Base-by-base conservation (phyloP, 2,329 filamentous ascomycete species). In the Diaporthe nobilis region DNA sequence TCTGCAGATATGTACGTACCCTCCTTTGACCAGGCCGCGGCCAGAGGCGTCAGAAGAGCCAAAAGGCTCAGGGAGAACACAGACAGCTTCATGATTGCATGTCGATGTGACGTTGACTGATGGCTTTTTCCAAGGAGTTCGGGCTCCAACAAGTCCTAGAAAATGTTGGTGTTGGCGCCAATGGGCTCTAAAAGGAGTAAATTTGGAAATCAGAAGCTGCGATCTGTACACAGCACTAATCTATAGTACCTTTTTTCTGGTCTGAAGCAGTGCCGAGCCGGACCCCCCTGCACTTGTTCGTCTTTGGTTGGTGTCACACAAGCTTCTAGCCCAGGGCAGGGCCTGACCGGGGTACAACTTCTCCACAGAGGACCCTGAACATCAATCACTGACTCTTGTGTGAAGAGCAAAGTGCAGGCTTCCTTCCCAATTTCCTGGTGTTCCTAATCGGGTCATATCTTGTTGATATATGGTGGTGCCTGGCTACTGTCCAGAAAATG, bases 1-100 rank as follows among this genome's bases (percentile, higher is more conserved):
- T n/a, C 28, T 39, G 42, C n/a, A 67, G n/a, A 31, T 42, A 15
- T 55, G 58, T 67, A 83, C 87, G 80, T 85, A 94, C 94, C 94
- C 90, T 98, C 95, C 85, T 97, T 97, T 75, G 91, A 92, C 95
- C 95, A 98, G 63, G 94, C 94, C 68, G 92, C 90, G 76, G 90
- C 90, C 77, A 96, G 85, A 53, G 92, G 89, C 76, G 90, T 90
- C 79, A 95, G 85, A 80, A 93, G 85, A 86, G 91, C 91, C 84
- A 94, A 85, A 76, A 96, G 89, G 84, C 94, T 88, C 79, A 96
- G 81, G 72, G 93, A 89, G 80, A 94, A 86, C 79, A 92, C 86
- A 75, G 91, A 88, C 80, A 92, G 86, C 90, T 90, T 95, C 95
- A 97, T 97, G 80, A 86, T 92, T 81, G 85, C 86, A 87, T 86